Evolutionary conservation across 2,329 filamentous ascomycete genomes (phyloP).

Genomic region (Fusarium sp.): DNA sequence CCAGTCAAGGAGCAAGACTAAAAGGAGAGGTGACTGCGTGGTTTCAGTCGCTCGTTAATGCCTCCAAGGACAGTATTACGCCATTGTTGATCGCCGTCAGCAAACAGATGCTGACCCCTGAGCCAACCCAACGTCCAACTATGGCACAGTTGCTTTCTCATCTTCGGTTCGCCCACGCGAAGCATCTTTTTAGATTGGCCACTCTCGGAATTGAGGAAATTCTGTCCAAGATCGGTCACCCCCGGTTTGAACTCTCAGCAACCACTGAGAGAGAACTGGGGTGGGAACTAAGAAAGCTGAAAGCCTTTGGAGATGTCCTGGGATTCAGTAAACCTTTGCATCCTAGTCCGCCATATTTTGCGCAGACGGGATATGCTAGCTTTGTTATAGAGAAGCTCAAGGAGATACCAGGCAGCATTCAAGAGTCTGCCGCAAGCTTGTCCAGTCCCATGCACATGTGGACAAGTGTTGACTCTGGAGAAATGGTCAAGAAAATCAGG

Average conservation of each 20-base stretch:
- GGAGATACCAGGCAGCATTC: not conserved
- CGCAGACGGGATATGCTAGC: not conserved
- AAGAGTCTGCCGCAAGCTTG: not conserved
- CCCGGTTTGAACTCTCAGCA: not conserved
- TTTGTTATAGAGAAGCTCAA: not conserved
- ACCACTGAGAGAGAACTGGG: not conserved
- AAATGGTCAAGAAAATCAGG: not conserved
- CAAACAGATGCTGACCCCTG: not conserved
- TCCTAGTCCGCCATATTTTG: not conserved
- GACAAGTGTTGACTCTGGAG: not conserved
- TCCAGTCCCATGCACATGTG: not conserved
- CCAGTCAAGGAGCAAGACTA: not conserved
- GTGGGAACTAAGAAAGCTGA: not conserved
- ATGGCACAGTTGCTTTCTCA: not conserved
- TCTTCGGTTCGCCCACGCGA: not conserved
- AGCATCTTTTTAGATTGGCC: not conserved
- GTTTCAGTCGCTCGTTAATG: not conserved
- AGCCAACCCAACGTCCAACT: not conserved
- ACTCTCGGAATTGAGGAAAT: not conserved
- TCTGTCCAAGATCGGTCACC: not conserved
- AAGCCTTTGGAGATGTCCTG: not conserved
- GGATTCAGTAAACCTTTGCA: not conserved
- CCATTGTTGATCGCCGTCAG: not conserved
- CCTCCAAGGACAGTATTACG: not conserved
- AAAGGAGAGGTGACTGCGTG: not conserved